phyloP scores from a whole-genome alignment of 306 rosid species.

The Crotalaria pallida region DNA sequence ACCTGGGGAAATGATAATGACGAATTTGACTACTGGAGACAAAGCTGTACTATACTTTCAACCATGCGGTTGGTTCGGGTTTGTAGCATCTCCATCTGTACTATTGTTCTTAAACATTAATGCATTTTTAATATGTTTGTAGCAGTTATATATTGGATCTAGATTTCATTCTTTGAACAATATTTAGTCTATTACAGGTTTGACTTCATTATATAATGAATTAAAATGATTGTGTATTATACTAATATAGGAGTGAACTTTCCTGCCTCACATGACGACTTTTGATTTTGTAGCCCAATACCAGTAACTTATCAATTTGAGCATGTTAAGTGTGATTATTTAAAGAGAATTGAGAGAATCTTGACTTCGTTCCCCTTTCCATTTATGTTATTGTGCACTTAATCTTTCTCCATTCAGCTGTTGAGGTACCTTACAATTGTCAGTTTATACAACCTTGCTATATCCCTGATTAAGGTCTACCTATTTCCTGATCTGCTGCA shows the following conservation, averaged over 20 bases:
- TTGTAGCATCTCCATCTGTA: constrained; percentile 18
- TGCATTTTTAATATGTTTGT: not conserved
- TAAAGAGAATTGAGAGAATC: constrained; percentile 1
- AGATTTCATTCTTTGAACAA: constrained; percentile 3
- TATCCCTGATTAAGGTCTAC: constrained; percentile 10
- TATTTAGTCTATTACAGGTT: not conserved
- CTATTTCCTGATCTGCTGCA: constrained; percentile 25
- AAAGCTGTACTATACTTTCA: constrained; percentile 82
- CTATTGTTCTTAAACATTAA: not conserved
- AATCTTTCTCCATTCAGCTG: not conserved
- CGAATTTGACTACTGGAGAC: constrained; percentile 80
- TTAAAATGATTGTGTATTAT: constrained; percentile 11
- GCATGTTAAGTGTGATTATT: not conserved
- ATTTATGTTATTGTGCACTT: constrained; percentile 13
- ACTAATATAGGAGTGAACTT: not conserved
- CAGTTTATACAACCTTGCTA: not conserved
- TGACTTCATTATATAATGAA: constrained; percentile 14
- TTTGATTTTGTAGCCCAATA: not conserved
- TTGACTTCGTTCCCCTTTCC: not conserved
- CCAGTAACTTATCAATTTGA: not conserved
- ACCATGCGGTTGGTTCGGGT: constrained; percentile 99
- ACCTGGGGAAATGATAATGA: constrained; percentile 89
- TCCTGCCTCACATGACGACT: constrained; percentile 11
- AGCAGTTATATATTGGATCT: not conserved
- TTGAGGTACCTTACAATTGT: constrained; percentile 11